phyloP scores from a whole-genome alignment of 768 basidiomycete species.

The Lactarius indigo region DNA sequence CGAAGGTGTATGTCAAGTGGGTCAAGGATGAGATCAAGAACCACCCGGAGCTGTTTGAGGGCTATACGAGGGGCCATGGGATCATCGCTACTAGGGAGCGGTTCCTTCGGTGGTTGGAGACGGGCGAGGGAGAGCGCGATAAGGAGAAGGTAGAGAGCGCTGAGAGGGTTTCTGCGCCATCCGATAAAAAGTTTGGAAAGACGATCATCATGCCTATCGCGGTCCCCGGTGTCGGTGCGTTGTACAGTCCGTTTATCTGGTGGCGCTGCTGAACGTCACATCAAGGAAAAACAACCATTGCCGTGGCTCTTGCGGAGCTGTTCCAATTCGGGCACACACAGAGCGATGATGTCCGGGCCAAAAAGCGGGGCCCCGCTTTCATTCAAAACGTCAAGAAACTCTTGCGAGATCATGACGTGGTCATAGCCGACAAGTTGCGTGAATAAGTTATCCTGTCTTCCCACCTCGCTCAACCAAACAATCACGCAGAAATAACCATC shows the following conservation, averaged over 20 bases:
- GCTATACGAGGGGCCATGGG: slow-evolving; percentile 68
- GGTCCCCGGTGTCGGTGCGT: slow-evolving; percentile 88
- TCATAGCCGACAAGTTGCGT: slow-evolving; percentile 84
- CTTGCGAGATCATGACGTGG: slow-evolving; percentile 63
- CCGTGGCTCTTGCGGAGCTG: slow-evolving; percentile 72
- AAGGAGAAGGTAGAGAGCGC: slow-evolving; percentile 31
- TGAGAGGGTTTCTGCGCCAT: slow-evolving; percentile 25
- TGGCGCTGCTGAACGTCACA: neutral
- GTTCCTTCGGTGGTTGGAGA: slow-evolving; percentile 68
- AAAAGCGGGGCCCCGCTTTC: slow-evolving; percentile 69
- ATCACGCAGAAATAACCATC: slow-evolving; percentile 81
- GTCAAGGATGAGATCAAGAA: slow-evolving; percentile 68
- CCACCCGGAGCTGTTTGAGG: slow-evolving; percentile 56
- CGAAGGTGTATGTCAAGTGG: slow-evolving; percentile 78
- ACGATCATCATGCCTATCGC: slow-evolving; percentile 86
- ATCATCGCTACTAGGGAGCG: slow-evolving; percentile 80
- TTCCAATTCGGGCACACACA: slow-evolving; percentile 92
- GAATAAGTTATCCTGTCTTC: neutral
- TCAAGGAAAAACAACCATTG: slow-evolving; percentile 82
- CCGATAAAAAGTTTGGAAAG: slow-evolving; percentile 48
- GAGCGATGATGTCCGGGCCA: slow-evolving; percentile 81
- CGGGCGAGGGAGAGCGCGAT: slow-evolving; percentile 41
- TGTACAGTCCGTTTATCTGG: neutral
- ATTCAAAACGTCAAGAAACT: slow-evolving; percentile 64
- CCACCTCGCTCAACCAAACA: slow-evolving; percentile 42